These are phyloP conservation scores for Tricholoma matsutake DNA, from an alignment of 768 basidiomycete species.

Conservation along the genomic window DNA sequence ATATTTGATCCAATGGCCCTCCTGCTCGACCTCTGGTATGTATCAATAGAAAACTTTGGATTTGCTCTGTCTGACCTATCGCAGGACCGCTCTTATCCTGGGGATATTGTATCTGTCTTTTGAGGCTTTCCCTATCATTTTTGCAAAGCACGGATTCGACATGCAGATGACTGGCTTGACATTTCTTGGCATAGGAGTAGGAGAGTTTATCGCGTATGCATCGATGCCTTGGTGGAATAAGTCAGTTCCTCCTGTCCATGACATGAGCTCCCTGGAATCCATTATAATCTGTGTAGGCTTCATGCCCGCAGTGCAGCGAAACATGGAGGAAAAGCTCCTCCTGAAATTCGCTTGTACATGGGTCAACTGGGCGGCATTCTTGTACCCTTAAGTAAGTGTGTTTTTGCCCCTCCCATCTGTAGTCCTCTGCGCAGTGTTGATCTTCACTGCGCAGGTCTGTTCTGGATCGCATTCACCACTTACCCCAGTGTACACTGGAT, in stretches of 20 bases:
- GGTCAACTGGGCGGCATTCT: conserved; percentile 65
- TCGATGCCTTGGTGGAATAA: conserved; percentile 56
- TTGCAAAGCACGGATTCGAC: conserved; percentile 46
- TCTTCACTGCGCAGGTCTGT: conserved; percentile 39
- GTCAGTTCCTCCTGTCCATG: conserved; percentile 26
- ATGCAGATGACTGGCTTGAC: conserved; percentile 51
- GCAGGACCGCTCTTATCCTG: conserved; percentile 56
- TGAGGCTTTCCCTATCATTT: conserved; percentile 56
- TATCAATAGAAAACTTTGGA: background rate
- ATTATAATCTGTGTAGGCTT: background rate
- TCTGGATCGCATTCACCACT: conserved; percentile 62
- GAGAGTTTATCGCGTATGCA: conserved; percentile 45
- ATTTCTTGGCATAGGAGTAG: conserved; percentile 61
- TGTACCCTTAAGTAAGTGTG: conserved; percentile 57
- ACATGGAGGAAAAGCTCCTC: conserved; percentile 49
- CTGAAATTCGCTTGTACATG: conserved; percentile 63
- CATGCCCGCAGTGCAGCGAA: conserved; percentile 22
- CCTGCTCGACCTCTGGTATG: conserved; percentile 65
- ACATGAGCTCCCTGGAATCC: conserved; percentile 6
- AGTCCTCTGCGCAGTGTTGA: conserved; percentile 33
- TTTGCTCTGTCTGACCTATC: conserved; percentile 8
- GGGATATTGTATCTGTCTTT: conserved; percentile 66
- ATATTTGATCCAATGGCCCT: conserved; percentile 72
- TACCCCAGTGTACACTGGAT: conserved; percentile 57
- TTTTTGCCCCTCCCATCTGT: conserved; percentile 39